Evolutionary conservation across 2,329 filamentous ascomycete species (phyloP), one percentile per base, ranked within the genome.

Genomic region (Hypoxylon sp.): DNA sequence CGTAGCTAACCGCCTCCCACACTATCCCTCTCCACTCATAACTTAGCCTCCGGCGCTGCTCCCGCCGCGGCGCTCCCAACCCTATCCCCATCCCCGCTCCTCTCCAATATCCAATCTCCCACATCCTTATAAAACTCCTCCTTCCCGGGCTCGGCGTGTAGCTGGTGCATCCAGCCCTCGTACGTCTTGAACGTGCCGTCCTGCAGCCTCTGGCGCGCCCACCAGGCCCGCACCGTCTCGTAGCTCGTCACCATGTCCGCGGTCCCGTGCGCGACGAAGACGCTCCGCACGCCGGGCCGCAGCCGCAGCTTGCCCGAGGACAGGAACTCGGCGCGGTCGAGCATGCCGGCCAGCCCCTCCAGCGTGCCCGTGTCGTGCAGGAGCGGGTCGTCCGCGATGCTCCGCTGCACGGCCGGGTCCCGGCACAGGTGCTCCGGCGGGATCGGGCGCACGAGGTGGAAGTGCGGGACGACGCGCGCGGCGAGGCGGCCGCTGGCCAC

Each of bases 281-380:
- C 75, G 53, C 87, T 85, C 65, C 80, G 85, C 57, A 92, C 85
- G n/a, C 80, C 76, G 22, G 80, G 76, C 77, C 86, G 76, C 74
- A 88, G 77, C 69, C 72, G 79, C 28, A 88, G 78, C 52, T 80
- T 83, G 2, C 89, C 90, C 4, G 77, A 79, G 4, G 86, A 80
- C 65, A 97, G 79, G 55, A 82, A 83, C 4, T 80, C 80, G 1
- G 90, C 90, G 24, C 94, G 86, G 76, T 96, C 92, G 68, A 97
- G 80, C 85, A 97, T 84, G 0, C 87, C 89, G 0, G 91, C 85
- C 32, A 97, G 77, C 0, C 92, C 92, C 77, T 94, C 90, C n/a
- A 97, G 83, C 5, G 94, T 97, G 33, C 93, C 94, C 1, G 89
- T 95, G 77, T 95, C 85, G 79, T 97, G 93, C 77, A 89, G 88